Evolutionary conservation across 192 early-diverging fungal species (phyloP), one percentile per base, ranked within the genome.

Genomic region (Paraglomus brasilianum): DNA sequence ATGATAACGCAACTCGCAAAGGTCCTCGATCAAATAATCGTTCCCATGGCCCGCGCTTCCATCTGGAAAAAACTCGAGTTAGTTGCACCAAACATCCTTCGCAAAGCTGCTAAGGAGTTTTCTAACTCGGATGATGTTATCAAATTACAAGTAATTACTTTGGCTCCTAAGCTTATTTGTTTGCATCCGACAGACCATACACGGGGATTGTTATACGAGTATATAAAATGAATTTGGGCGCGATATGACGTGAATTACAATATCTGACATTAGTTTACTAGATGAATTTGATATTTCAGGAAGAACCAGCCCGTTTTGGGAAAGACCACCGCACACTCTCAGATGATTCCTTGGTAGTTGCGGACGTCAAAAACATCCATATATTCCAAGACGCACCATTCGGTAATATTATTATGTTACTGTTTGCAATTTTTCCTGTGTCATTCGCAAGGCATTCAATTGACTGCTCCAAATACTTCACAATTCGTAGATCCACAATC

Each of bases 161-260:
- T 99, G 6, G 89, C 85, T 15, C 87, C 86, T 5, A 91, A 93
- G 72, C 72, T 94, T 7, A 66, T 80, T n/a, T 81, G 76, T 49
- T 56, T 80, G 36, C 73, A 83, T 49, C 76, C 78, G n/a, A 58
- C 53, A 19, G 71, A 83, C 42, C 52, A 78, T 24, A 84, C 77
- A 0, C 61, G 83, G 43, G 66, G 68, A 5, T 72, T 78, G 0
- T 67, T 94, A 22, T 83, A 89, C 45, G 81, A 88, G 49, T 93
- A 95, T 76, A 72, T 93, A n/a, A n/a, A 38, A 85, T 95, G 50
- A 87, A 93, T 44, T 76, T 99, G n/a, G 66, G 94, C 95, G 1
- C 78, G 91, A n/a, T 97, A 89, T 71, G 97, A 99, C 76, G 75
- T 85, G 17, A 82, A 89, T 71, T 96, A 90, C 67, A 93, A 95